Evolutionary conservation across 345 rosid species (phyloP).

Genomic region (Trapa bicornis): DNA sequence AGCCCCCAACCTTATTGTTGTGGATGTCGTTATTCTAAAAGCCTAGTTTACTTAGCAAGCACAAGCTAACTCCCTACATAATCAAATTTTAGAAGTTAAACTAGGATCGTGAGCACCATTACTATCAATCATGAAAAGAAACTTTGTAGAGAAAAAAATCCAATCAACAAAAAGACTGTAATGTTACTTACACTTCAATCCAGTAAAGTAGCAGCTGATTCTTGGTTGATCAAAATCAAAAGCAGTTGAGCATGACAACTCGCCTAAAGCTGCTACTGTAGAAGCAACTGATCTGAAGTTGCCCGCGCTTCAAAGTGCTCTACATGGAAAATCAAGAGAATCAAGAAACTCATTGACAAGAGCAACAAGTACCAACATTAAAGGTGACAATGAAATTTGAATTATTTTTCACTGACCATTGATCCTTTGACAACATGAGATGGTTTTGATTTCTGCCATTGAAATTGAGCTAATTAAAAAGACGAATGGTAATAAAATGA

Average conservation of each 20-base stretch:
- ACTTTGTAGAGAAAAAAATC: not conserved
- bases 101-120: not conserved
- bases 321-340: not conserved
- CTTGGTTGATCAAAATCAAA: not conserved
- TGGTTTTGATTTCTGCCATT: not conserved
- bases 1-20: not conserved
- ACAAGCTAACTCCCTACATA: not conserved
- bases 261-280: not conserved
- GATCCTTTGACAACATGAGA: not conserved
- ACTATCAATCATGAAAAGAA: not conserved
- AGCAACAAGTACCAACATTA: not conserved
- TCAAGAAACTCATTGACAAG: not conserved
- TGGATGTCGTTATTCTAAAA: not conserved
- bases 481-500: not conserved
- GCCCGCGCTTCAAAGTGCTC: not conserved
- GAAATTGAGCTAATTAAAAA: not conserved
- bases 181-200: not conserved
- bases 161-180: not conserved
- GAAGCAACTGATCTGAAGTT: not conserved
- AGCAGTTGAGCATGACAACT: not conserved
- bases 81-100: not conserved
- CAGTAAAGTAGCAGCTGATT: not conserved
- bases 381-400: too few relatives aligned
- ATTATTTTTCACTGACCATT: not conserved
- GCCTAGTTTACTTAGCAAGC: not conserved